Evolutionary conservation across 2,329 filamentous ascomycete species (phyloP).

Genomic region (Ceratocystis diversiconidia): DNA sequence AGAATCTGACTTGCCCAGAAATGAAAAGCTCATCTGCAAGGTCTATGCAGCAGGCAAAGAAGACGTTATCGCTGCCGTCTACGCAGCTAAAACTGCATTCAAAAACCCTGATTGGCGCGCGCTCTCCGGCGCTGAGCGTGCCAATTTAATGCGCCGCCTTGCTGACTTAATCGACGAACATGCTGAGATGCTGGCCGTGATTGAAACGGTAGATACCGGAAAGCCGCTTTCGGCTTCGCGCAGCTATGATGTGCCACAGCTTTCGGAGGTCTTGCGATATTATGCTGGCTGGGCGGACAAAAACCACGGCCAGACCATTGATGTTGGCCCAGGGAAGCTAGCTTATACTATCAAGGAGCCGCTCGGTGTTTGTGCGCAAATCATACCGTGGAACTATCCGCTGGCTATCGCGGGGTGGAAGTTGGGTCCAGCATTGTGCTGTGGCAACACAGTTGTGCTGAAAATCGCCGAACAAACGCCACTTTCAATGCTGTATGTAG

Average conservation of each 20-base stretch:
- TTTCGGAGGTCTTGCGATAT: conserved; percentile 45
- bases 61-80: conserved; percentile 57
- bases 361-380: conserved; percentile 60
- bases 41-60: conserved; percentile 53
- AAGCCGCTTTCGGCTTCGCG: conserved; percentile 56
- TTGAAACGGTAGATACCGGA: conserved; percentile 69
- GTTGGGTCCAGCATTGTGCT: conserved; percentile 43
- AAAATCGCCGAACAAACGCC: conserved; percentile 49
- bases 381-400: conserved; percentile 74
- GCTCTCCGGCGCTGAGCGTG: conserved; percentile 53
- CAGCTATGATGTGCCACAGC: conserved; percentile 44
- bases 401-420: conserved; percentile 51
- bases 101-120: conserved; percentile 52
- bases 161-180: conserved; percentile 55
- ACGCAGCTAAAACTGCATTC: conserved; percentile 55
- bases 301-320: conserved; percentile 63
- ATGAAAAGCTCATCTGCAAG: conserved; percentile 52
- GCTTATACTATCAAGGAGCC: conserved; percentile 66
- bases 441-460: conserved; percentile 44
- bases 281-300: conserved; percentile 73
- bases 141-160: conserved; percentile 53
- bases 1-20: conserved; percentile 24
- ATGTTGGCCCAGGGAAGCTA: conserved; percentile 53
- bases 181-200: conserved; percentile 33
- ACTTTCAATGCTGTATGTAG: conserved; percentile 46